Conservation (phyloP, 139 green algal genomes). For the Chlamydomonas sp. region DNA sequence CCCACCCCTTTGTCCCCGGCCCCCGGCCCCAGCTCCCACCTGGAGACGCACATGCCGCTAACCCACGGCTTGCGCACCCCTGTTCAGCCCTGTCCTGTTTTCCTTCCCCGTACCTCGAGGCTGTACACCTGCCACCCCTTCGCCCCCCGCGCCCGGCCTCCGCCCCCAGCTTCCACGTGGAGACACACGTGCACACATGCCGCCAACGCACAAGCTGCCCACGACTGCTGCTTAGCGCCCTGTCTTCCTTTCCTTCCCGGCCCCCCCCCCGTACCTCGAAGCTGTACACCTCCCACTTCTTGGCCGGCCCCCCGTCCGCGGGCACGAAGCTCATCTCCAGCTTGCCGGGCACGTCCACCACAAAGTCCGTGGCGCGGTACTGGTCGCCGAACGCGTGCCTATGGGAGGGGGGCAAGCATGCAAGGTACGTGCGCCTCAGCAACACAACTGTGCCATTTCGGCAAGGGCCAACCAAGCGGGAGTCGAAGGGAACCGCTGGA, state of each 20-base stretch:
- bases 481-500: too few relatives aligned
- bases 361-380: constrained; percentile 94
- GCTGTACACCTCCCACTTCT: constrained; percentile 74
- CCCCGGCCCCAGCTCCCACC: constrained; percentile 41
- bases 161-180: too few relatives aligned
- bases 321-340: constrained; percentile 85
- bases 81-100: too few relatives aligned
- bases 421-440: not conserved
- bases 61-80: too few relatives aligned
- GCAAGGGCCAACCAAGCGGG: too few relatives aligned
- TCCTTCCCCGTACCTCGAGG: too few relatives aligned
- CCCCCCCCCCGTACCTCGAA: constrained; percentile 66
- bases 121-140: too few relatives aligned
- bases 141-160: too few relatives aligned
- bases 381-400: constrained; percentile 98
- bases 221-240: not conserved
- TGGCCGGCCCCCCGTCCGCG: constrained; percentile 54
- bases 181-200: too few relatives aligned
- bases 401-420: not conserved
- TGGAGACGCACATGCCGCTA: too few relatives aligned
- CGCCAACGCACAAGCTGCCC: not conserved
- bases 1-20: constrained; percentile 52
- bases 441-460: not conserved
- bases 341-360: constrained; percentile 81
- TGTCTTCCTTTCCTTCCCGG: not conserved